phyloP scores from a whole-genome alignment of 352 stramenopile genomes.

The Plasmopara halstedii region DNA sequence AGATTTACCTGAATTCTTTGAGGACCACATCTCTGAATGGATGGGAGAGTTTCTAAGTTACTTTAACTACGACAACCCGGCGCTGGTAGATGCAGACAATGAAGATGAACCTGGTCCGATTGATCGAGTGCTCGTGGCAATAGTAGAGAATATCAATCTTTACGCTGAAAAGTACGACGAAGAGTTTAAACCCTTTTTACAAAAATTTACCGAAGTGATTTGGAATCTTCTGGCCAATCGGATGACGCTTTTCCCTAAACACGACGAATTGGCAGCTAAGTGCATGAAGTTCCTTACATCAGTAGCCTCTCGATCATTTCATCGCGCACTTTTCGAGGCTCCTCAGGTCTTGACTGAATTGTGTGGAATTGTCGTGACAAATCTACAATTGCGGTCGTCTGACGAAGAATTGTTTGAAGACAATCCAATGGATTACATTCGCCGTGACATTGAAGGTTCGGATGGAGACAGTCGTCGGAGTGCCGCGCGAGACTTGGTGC shows the following conservation, averaged over 20 bases:
- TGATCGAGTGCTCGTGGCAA: slow-evolving; percentile 90
- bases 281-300: slow-evolving; percentile 97
- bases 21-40: slow-evolving; percentile 97
- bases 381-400: slow-evolving; percentile 93
- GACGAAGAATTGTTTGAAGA: slow-evolving; percentile 98
- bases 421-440: slow-evolving; percentile 97
- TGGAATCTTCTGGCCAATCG: slow-evolving; percentile 70
- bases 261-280: slow-evolving; percentile 93
- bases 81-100: slow-evolving; percentile 88
- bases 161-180: slow-evolving; percentile 99
- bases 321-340: slow-evolving; percentile 85
- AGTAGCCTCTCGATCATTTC: slow-evolving; percentile 93
- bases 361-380: slow-evolving; percentile 97
- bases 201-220: slow-evolving; percentile 89
- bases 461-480: slow-evolving; percentile 95
- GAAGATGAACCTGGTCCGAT: slow-evolving; percentile 89
- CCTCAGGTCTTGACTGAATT: slow-evolving; percentile 85
- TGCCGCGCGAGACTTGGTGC: slow-evolving; percentile 92
- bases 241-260: slow-evolving; percentile 82
- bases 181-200: slow-evolving; percentile 95
- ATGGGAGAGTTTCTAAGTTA: slow-evolving; percentile 95
- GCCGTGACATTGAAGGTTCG: slow-evolving; percentile 96
- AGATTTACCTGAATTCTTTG: slow-evolving; percentile 98
- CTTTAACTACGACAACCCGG: slow-evolving; percentile 91
- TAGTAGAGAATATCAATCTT: slow-evolving; percentile 97